Percentiles rank a stretch among this genome's conserved stretches.
Conservation (phyloP, 352 stramenopile genomes). For the Phytophthora pinifolia region DNA sequence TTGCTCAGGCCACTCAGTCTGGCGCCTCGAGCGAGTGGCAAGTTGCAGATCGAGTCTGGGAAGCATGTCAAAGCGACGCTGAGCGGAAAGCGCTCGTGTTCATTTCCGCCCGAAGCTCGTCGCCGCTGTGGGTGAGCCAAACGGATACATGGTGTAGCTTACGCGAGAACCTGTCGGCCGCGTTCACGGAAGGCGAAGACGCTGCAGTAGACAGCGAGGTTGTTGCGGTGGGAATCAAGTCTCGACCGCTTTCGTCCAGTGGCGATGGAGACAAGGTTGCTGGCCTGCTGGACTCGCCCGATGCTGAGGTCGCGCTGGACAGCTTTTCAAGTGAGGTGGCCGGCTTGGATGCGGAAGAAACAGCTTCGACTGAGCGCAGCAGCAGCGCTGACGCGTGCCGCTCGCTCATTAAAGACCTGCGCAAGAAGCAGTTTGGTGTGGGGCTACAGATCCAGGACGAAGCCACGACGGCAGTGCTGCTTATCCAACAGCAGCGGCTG, state of each 20-base stretch:
- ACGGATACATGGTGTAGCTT: conserved; percentile 22
- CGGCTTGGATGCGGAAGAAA: conserved; percentile 7
- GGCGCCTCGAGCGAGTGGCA: conserved; percentile 7
- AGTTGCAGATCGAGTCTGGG: conserved; percentile 35
- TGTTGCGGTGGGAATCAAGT: background rate
- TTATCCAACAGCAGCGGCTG: conserved; percentile 76
- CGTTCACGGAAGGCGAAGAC: background rate
- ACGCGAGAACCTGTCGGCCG: conserved; percentile 18
- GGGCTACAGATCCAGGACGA: conserved; percentile 64
- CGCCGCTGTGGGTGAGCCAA: conserved; percentile 23
- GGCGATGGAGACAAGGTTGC: background rate
- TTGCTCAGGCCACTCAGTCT: conserved; percentile 4
- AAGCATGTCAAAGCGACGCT: conserved; percentile 31
- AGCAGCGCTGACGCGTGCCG: conserved; percentile 33
- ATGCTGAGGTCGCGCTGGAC: conserved; percentile 3
- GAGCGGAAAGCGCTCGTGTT: conserved; percentile 34
- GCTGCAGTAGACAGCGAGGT: background rate
- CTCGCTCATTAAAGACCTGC: conserved; percentile 60
- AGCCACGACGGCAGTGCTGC: conserved; percentile 54
- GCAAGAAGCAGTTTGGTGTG: conserved; percentile 79
- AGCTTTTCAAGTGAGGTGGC: conserved; percentile 12
- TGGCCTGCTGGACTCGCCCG: conserved; percentile 9
- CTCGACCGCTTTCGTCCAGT: background rate
- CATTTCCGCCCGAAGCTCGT: conserved; percentile 25
- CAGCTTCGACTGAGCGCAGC: background rate